These are phyloP conservation scores for Aspergillus mulundensis DNA, from an alignment of 495 filamentous ascomycete species.

Conservation along the genomic window DNA sequence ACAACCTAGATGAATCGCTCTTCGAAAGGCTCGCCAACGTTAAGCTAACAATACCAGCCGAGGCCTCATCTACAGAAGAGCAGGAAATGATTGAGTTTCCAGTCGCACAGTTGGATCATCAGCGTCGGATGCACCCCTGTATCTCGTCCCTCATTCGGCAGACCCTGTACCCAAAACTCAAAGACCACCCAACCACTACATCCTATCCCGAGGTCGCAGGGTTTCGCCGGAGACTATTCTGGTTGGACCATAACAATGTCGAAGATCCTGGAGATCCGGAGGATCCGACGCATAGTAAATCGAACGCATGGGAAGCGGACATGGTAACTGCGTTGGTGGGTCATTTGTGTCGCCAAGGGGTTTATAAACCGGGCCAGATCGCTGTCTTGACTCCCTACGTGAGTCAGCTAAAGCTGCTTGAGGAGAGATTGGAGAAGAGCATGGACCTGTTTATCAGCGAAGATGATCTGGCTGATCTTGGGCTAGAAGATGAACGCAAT, in stretches of 20 bases:
- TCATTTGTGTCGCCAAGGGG: slow-evolving; percentile 68
- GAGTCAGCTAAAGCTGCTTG: slow-evolving; percentile 64
- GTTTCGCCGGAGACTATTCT: slow-evolving; percentile 64
- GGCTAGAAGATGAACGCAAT: slow-evolving; percentile 25
- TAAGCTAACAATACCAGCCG: too few relatives aligned
- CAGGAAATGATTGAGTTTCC: too few relatives aligned
- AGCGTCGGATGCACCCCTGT: slow-evolving; percentile 71
- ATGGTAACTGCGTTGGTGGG: slow-evolving; percentile 62
- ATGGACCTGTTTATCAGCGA: slow-evolving; percentile 57
- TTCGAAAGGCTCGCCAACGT: too few relatives aligned
- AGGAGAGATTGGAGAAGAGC: slow-evolving; percentile 43
- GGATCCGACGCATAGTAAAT: slow-evolving; percentile 50
- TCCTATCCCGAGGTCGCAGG: slow-evolving; percentile 61
- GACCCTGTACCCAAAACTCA: slow-evolving; percentile 60
- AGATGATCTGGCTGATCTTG: slow-evolving; percentile 53
- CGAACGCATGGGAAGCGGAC: slow-evolving; percentile 64
- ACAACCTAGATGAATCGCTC: too few relatives aligned
- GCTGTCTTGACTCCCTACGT: slow-evolving; percentile 75
- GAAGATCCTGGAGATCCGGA: slow-evolving; percentile 38
- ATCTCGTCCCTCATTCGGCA: slow-evolving; percentile 57
- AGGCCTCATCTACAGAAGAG: too few relatives aligned
- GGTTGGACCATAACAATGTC: slow-evolving; percentile 67
- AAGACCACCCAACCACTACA: slow-evolving; percentile 58
- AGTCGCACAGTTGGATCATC: slow-evolving; percentile 56
- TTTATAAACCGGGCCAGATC: slow-evolving; percentile 63